Base-by-base conservation (phyloP, 306 rosid genomes). In the Morella rubra region DNA sequence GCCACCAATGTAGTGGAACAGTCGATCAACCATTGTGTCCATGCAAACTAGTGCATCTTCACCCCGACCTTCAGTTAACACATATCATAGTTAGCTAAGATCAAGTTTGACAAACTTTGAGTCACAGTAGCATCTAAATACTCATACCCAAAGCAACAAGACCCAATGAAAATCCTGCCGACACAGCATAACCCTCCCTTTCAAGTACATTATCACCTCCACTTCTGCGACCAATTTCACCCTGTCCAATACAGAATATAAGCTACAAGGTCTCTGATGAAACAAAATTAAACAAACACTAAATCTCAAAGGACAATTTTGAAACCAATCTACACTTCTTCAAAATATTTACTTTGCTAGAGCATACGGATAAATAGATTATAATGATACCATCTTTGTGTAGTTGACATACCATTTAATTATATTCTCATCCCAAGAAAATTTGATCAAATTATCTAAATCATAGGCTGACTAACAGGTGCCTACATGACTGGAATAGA, bases 151-250 rank as follows among this genome's bases (percentile, higher is more conserved):
- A 81, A 67, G 91, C 96, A 89, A 94, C 92, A 84, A 94, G 98
- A 69, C 98, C 96, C 77, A 94, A 73, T 5, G 98, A 90, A 86
- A 94, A 94, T 82, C 98, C 98, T 10, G 98, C 98, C 53, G 97
- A 92, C 80, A 94, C 97, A 85, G 98, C 91, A 84, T 91, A 91
- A 77, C 98, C 98, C 87, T 94, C 98, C 84, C 98, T 86, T 87
- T 94, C 98, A 65, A 92, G 97, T 77, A 92, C 98, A 84, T 89
- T 94, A 83, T 94, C 98, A 72, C 98, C 98, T 32, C 96, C 96
- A 82, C 97, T 92, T 77, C 98, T 83, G 69, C 92, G 91, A 74
- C 97, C 98, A 81, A 94, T 87, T 85, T 94, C 98, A 81, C 90
- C 90, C 98, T 94, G 83, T 27, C 75, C 73, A 79, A 67, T 53